A percentile compares a stretch with the other conserved stretches of the same genome.
phyloP scores from a whole-genome alignment of 2,329 filamentous ascomycete species.

The Botrytis porri region DNA sequence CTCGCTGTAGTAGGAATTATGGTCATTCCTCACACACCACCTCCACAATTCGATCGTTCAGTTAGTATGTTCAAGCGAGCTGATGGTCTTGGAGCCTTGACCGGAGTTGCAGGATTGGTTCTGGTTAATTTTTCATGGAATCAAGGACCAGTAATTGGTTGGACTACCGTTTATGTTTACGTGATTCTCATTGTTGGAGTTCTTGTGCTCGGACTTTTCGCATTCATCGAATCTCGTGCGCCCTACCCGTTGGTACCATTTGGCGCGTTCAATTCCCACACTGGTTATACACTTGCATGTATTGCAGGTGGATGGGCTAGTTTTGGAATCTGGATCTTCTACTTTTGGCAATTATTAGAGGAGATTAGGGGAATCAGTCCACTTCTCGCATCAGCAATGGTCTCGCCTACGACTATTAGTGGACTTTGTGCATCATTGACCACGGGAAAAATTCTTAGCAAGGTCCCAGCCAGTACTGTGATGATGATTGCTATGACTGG shows the following conservation, averaged over 20 bases:
- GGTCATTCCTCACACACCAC: conserved; percentile 41
- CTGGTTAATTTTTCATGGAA: conserved; percentile 58
- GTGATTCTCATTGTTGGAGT: conserved; percentile 56
- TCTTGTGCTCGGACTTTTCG: conserved; percentile 53
- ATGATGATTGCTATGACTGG: conserved; percentile 40
- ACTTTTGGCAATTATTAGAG: conserved; percentile 31
- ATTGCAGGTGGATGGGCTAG: conserved; percentile 33
- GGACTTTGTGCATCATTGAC: conserved; percentile 39
- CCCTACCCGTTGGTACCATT: conserved; percentile 57
- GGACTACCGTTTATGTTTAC: conserved; percentile 32
- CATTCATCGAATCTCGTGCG: conserved; percentile 49
- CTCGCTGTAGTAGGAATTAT: conserved; percentile 40
- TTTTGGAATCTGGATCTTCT: conserved; percentile 36
- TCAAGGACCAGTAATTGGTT: conserved; percentile 32
- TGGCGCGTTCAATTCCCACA: conserved; percentile 46
- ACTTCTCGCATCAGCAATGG: conserved; percentile 36
- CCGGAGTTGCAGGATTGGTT: conserved; percentile 49
- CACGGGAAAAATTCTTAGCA: conserved; percentile 39
- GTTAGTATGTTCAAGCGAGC: conserved; percentile 34
- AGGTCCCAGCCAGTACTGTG: conserved; percentile 36
- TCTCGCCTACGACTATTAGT: conserved; percentile 33
- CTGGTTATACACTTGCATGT: conserved; percentile 45
- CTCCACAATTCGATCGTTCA: conserved; percentile 36
- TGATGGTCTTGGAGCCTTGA: conserved; percentile 45
- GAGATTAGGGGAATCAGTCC: conserved; percentile 35